Conservation (phyloP, 2,329 filamentous ascomycete genomes). For the Chaetomium strumarium region DNA sequence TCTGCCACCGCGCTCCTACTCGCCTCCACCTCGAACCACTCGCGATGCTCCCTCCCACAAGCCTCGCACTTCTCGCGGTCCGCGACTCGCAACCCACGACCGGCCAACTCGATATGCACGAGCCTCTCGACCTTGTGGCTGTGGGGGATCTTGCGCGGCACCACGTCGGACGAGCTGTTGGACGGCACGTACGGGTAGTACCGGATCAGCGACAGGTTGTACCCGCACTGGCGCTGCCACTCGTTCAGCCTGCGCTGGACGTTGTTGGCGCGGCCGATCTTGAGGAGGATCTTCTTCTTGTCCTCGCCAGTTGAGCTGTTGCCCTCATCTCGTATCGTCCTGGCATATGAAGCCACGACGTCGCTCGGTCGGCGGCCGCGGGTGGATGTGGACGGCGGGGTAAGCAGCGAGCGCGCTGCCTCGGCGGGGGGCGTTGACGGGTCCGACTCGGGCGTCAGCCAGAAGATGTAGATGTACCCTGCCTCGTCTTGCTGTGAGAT, state of each 20-base stretch:
- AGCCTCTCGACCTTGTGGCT: slow-evolving; percentile 83
- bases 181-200: slow-evolving; percentile 79
- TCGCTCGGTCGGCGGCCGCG: slow-evolving; percentile 47
- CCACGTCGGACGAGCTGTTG: slow-evolving; percentile 20
- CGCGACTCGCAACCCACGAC: slow-evolving; percentile 49
- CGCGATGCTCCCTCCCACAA: slow-evolving; percentile 80
- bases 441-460: slow-evolving; percentile 68
- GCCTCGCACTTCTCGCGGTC: slow-evolving; percentile 58
- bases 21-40: slow-evolving; percentile 92
- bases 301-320: slow-evolving; percentile 3
- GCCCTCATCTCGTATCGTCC: slow-evolving; percentile 2
- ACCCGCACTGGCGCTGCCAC: slow-evolving; percentile 89
- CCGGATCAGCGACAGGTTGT: slow-evolving; percentile 78
- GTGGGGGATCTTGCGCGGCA: slow-evolving; percentile 70
- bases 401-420: slow-evolving; percentile 53
- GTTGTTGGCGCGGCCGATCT: slow-evolving; percentile 67
- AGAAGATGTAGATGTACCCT: slow-evolving; percentile 99
- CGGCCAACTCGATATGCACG: slow-evolving; percentile 80
- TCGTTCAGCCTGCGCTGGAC: slow-evolving; percentile 87
- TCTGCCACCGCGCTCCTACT: slow-evolving; percentile 62
- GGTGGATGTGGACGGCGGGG: slow-evolving; percentile 39
- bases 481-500: slow-evolving; percentile 69
- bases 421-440: slow-evolving; percentile 50
- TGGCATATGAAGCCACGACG: slow-evolving; percentile 46
- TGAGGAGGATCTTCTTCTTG: slow-evolving; percentile 54